phyloP scores from a whole-genome alignment of 371 early-diverging fungal genomes.

The Apophysomyces ossiformis region DNA sequence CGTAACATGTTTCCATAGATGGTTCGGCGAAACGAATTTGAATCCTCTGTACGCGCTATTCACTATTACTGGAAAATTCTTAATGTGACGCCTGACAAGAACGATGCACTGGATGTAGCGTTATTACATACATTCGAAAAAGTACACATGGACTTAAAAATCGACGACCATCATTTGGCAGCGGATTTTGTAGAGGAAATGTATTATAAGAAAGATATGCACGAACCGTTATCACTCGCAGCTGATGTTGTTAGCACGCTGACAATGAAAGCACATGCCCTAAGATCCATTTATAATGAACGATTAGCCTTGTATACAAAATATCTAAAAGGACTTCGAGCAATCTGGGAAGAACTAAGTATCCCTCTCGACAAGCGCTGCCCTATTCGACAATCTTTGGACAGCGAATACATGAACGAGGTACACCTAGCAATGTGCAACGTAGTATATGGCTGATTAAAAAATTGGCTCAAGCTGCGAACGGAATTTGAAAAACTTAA shows the following conservation, averaged over 20 bases:
- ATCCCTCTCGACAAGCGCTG: conserved; percentile 17
- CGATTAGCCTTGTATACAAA: conserved; percentile 22
- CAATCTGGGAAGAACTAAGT: conserved; percentile 28
- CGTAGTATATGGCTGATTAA: background rate
- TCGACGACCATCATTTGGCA: conserved; percentile 11
- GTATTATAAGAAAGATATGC: conserved; percentile 11
- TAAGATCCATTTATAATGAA: conserved; percentile 12
- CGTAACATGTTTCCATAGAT: conserved; percentile 16
- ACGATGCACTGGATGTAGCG: conserved; percentile 18
- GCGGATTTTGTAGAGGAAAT: background rate
- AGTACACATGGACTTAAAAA: background rate
- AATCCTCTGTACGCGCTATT: conserved; percentile 18
- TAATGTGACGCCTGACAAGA: conserved; percentile 9
- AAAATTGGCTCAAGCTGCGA: conserved; percentile 19
- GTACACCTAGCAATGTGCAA: conserved; percentile 13
- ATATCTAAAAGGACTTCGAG: conserved; percentile 23
- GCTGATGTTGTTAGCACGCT: conserved; percentile 5
- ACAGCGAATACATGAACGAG: conserved; percentile 17
- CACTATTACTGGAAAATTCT: conserved; percentile 31
- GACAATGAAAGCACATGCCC: conserved; percentile 7
- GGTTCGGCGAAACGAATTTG: conserved; percentile 18
- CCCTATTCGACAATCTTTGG: conserved; percentile 17
- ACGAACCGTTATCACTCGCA: conserved; percentile 8
- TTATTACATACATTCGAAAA: conserved; percentile 12
- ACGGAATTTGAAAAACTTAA: conserved; percentile 30